Conservation (phyloP, 2,329 filamentous ascomycete genomes). For the Bertia moriformis region DNA sequence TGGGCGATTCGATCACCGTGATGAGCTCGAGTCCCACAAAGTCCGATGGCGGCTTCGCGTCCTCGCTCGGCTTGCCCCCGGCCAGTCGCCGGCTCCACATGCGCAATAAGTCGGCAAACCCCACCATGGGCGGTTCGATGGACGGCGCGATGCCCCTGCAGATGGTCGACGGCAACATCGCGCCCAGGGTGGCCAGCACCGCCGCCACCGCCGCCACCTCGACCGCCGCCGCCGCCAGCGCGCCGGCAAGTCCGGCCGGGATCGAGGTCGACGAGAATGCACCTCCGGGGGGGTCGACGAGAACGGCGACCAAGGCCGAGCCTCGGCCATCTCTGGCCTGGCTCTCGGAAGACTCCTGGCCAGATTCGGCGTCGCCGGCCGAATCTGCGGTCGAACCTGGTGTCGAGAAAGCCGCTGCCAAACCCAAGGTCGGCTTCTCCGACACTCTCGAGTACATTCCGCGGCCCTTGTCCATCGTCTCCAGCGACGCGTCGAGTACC, state of each 20-base stretch:
- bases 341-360: conserved; percentile 5
- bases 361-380: conserved; percentile 4
- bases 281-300: too few relatives aligned
- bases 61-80: conserved; percentile 36
- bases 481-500: conserved; percentile 70
- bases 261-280: conserved; percentile 17
- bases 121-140: not conserved
- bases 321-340: conserved; percentile 2
- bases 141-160: conserved; percentile 12
- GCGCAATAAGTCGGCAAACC: conserved; percentile 60
- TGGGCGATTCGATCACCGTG: conserved; percentile 40
- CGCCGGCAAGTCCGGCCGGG: conserved; percentile 43
- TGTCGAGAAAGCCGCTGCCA: conserved; percentile 13
- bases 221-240: conserved; percentile 51
- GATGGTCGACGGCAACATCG: conserved; percentile 71
- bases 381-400: conserved; percentile 7
- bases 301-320: conserved; percentile 6
- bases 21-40: conserved; percentile 61
- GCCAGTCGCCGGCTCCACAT: conserved; percentile 53
- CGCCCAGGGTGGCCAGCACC: conserved; percentile 48
- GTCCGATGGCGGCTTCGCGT: conserved; percentile 38
- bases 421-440: conserved; percentile 63
- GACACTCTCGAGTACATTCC: conserved; percentile 74
- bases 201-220: conserved; percentile 33
- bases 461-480: conserved; percentile 69